A percentile compares a stretch with the other conserved stretches of the same genome.
Conservation (phyloP, 345 rosid genomes). For the Linum usitatissimum region DNA sequence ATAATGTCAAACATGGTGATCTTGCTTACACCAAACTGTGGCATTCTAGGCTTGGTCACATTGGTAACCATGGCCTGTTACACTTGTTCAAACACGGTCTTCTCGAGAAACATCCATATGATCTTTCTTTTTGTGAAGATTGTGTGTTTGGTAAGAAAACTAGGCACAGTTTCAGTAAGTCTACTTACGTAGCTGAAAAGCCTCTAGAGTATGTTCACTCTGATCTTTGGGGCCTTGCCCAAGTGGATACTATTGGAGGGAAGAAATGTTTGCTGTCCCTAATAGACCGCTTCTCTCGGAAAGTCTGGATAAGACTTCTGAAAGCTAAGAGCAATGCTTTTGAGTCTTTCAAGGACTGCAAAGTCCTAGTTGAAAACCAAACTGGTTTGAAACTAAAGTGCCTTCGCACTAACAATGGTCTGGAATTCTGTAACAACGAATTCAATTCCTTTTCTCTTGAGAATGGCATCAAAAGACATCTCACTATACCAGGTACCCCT, state of each 20-base stretch:
- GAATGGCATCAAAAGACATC: slow-evolving; percentile 6
- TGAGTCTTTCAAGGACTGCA: slow-evolving; percentile 2
- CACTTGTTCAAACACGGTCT: too few relatives aligned
- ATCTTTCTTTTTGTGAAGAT: too few relatives aligned
- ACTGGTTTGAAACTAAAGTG: neutral
- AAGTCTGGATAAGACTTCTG: neutral
- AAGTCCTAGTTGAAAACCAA: neutral
- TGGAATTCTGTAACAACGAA: neutral
- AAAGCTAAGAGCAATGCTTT: neutral
- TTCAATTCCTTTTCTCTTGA: neutral
- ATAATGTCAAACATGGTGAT: too few relatives aligned
- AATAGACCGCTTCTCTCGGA: slow-evolving; percentile 4
- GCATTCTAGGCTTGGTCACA: too few relatives aligned
- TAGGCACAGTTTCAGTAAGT: too few relatives aligned
- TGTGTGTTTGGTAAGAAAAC: too few relatives aligned
- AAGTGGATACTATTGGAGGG: neutral
- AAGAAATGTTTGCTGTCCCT: slow-evolving; percentile 2
- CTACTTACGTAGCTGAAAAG: too few relatives aligned
- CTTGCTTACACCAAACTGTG: too few relatives aligned
- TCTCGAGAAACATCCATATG: too few relatives aligned
- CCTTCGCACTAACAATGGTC: neutral
- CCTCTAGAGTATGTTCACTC: too few relatives aligned
- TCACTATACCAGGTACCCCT: neutral
- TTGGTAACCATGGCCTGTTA: too few relatives aligned
- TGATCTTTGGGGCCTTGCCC: neutral